These are phyloP conservation scores for Ganoderma sinense DNA, from an alignment of 1,284 basidiomycete species.

Conservation along the genomic window DNA sequence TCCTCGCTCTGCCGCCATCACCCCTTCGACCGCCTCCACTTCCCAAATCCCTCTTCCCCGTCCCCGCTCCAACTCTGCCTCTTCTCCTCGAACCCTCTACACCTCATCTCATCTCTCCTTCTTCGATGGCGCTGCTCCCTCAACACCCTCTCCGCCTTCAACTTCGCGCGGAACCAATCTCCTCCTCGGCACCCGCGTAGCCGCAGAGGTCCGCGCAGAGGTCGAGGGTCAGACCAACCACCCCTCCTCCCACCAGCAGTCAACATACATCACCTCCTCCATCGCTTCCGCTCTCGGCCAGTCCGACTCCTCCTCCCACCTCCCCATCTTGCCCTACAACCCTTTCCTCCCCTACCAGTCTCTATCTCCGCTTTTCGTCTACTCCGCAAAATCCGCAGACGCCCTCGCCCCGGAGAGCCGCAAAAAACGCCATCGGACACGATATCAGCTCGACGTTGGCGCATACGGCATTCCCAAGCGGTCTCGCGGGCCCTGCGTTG, in stretches of 20 bases:
- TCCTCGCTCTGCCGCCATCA: conserved; percentile 41
- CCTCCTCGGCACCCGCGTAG: conserved; percentile 53
- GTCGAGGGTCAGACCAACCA: conserved; percentile 44
- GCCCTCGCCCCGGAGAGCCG: conserved; percentile 27
- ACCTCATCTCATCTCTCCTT: conserved; percentile 52
- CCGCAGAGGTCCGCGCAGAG: conserved; percentile 53
- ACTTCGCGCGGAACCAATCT: conserved; percentile 48
- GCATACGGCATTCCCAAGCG: conserved; percentile 73
- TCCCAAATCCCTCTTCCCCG: conserved; percentile 46
- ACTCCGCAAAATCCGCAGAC: conserved; percentile 39
- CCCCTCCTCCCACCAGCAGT: conserved; percentile 37
- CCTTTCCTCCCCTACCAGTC: conserved; percentile 51
- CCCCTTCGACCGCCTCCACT: conserved; percentile 32
- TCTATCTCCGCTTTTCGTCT: conserved; percentile 43
- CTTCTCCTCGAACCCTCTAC: conserved; percentile 51
- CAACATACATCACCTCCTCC: conserved; percentile 42
- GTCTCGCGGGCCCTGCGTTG: conserved; percentile 35
- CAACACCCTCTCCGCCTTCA: conserved; percentile 49
- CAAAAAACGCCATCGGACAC: conserved; percentile 49
- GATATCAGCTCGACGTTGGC: conserved; percentile 74
- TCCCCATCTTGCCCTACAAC: conserved; percentile 41
- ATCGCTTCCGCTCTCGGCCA: conserved; percentile 56
- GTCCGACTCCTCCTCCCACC: conserved; percentile 41
- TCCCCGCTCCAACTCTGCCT: conserved; percentile 54
- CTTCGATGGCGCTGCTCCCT: conserved; percentile 49